A percentile compares a stretch with the other conserved stretches of the same genome.
Conservation (phyloP, 306 rosid genomes). For the Acacia confusa region DNA sequence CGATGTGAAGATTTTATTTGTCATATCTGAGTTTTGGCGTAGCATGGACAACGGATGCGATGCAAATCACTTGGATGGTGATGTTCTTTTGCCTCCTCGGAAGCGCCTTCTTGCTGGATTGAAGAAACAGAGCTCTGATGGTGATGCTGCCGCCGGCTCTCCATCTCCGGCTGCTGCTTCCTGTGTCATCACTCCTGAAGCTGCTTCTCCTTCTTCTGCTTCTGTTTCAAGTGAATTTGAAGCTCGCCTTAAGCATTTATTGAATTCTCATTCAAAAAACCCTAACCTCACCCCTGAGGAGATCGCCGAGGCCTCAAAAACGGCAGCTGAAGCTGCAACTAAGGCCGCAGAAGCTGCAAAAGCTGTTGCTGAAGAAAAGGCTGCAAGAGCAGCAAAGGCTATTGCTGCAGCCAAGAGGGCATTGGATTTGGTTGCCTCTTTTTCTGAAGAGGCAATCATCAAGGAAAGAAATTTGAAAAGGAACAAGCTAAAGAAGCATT, state of each 20-base stretch:
- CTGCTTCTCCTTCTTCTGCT: slow-evolving; percentile 52
- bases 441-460: slow-evolving; percentile 58
- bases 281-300: slow-evolving; percentile 69
- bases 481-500: slow-evolving; percentile 86
- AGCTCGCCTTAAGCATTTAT: slow-evolving; percentile 60
- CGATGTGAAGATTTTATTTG: slow-evolving; percentile 38
- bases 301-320: slow-evolving; percentile 67
- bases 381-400: slow-evolving; percentile 82
- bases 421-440: slow-evolving; percentile 82
- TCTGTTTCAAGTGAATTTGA: slow-evolving; percentile 59
- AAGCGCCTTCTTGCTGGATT: slow-evolving; percentile 96
- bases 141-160: slow-evolving; percentile 44
- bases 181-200: slow-evolving; percentile 44
- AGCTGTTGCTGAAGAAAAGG: slow-evolving; percentile 80
- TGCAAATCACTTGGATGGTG: slow-evolving; percentile 77
- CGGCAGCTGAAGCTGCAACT: slow-evolving; percentile 61
- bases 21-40: slow-evolving; percentile 43
- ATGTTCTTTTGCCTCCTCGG: slow-evolving; percentile 93
- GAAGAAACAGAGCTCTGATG: slow-evolving; percentile 75
- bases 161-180: slow-evolving; percentile 62
- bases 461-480: slow-evolving; percentile 67
- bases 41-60: slow-evolving; percentile 83
- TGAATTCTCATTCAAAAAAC: slow-evolving; percentile 62
- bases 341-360: slow-evolving; percentile 81
- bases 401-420: slow-evolving; percentile 88